A percentile compares a stretch with the other conserved stretches of the same genome.
phyloP scores from a whole-genome alignment of 1,284 basidiomycete genomes.

The Fomes fomentarius region DNA sequence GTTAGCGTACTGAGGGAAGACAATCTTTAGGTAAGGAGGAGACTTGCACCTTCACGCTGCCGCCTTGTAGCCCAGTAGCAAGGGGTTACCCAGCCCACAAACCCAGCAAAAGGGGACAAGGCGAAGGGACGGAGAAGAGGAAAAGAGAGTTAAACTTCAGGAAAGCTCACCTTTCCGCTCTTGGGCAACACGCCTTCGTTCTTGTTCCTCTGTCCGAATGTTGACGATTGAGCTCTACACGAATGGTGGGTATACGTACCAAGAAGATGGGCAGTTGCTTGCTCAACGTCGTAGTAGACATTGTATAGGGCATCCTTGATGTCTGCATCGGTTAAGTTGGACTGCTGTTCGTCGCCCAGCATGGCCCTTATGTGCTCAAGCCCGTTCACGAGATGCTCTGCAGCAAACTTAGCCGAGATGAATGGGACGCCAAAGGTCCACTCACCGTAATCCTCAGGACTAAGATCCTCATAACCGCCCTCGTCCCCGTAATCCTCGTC shows the following conservation, averaged over 20 bases:
- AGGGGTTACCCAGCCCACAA: slow-evolving; percentile 18
- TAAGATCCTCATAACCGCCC: slow-evolving; percentile 71
- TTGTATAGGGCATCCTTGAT: slow-evolving; percentile 91
- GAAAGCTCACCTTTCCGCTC: slow-evolving; percentile 83
- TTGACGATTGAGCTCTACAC: not conserved
- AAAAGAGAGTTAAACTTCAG: slow-evolving; percentile 30
- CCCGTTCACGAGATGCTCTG: slow-evolving; percentile 77
- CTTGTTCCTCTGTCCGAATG: slow-evolving; percentile 56
- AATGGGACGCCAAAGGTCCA: not conserved
- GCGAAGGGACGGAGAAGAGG: slow-evolving; percentile 8
- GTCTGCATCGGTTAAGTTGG: slow-evolving; percentile 71
- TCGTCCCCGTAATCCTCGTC: slow-evolving; percentile 75
- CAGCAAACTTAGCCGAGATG: slow-evolving; percentile 4
- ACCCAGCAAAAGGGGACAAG: slow-evolving; percentile 16
- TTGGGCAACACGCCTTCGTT: slow-evolving; percentile 53
- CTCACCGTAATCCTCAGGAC: slow-evolving; percentile 70
- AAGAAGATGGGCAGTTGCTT: slow-evolving; percentile 74
- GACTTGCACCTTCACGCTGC: slow-evolving; percentile 39
- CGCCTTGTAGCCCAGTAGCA: slow-evolving; percentile 21
- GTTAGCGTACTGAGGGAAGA: slow-evolving; percentile 16
- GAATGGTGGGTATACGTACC: slow-evolving; percentile 46
- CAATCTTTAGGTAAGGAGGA: slow-evolving; percentile 18
- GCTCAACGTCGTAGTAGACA: slow-evolving; percentile 85
- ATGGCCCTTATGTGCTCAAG: slow-evolving; percentile 69
- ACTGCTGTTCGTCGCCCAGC: slow-evolving; percentile 67